Percentiles rank a stretch among this genome's conserved stretches.
Evolutionary conservation across 2,329 filamentous ascomycete genomes (phyloP).

Genomic region (Orbilia quercus): DNA sequence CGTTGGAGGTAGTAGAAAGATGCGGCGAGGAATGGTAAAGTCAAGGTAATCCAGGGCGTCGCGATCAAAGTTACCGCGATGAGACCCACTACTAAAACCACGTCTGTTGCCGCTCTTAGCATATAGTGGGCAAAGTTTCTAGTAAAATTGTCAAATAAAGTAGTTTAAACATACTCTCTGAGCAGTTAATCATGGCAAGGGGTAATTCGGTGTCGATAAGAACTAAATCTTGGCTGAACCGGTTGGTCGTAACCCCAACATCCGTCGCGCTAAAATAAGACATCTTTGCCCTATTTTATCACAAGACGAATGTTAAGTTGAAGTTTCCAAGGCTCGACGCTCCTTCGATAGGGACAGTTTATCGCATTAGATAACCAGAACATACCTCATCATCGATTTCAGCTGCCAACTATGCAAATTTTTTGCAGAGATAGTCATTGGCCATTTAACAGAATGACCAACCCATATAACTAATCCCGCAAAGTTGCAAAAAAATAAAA

Average conservation of each 20-base stretch:
- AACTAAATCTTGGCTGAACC: conserved; percentile 62
- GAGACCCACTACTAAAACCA: conserved; percentile 29
- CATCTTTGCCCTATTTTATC: conserved; percentile 37
- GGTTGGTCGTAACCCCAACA: conserved; percentile 61
- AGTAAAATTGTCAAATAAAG: neutral
- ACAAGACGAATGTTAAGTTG: neutral
- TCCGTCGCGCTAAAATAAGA: conserved; percentile 62
- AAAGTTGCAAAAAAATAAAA: conserved; percentile 23
- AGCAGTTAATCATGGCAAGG: conserved; percentile 41
- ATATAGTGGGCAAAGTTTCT: too few species aligned
- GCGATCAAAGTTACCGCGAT: conserved; percentile 38
- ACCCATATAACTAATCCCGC: conserved; percentile 16
- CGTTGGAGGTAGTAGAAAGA: conserved; percentile 62
- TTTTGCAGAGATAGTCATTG: conserved; percentile 38
- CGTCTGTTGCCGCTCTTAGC: conserved; percentile 6
- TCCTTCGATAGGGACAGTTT: too few species aligned
- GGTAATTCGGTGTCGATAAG: conserved; percentile 63
- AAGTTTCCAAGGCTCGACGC: too few species aligned
- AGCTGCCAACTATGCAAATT: conserved; percentile 50
- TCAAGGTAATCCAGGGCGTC: conserved; percentile 59
- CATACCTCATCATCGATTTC: conserved; percentile 51
- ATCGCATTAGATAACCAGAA: neutral
- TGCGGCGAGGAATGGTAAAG: conserved; percentile 58
- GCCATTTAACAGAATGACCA: conserved; percentile 24
- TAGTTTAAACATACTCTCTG: conserved; percentile 25